Conservation (phyloP, 2,329 filamentous ascomycete genomes). For the Trichoderma polysporum region DNA sequence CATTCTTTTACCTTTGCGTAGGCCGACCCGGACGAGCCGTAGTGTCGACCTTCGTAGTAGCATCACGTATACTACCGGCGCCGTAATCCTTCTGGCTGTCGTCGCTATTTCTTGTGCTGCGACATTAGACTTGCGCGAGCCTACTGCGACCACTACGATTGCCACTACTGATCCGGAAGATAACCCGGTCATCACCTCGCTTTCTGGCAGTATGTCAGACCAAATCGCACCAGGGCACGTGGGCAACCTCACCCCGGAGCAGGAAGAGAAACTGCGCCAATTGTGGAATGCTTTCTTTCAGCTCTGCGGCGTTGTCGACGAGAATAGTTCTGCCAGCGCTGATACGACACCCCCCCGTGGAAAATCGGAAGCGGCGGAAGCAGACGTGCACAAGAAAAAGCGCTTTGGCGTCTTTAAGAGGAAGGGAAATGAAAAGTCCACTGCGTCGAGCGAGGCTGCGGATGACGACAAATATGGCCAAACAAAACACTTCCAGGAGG, state of each 20-base stretch:
- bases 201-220: constrained; percentile 5
- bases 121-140: not conserved
- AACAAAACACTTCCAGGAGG: constrained; percentile 80
- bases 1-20: not conserved
- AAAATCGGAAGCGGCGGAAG: constrained; percentile 14
- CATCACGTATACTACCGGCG: not conserved
- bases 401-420: constrained; percentile 68
- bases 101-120: not conserved
- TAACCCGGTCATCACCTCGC: not conserved
- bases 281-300: constrained; percentile 78
- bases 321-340: constrained; percentile 25
- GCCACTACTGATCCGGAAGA: not conserved
- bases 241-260: constrained; percentile 83
- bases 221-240: constrained; percentile 66
- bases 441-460: constrained; percentile 33
- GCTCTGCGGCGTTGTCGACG: constrained; percentile 63
- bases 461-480: constrained; percentile 91
- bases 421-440: constrained; percentile 50
- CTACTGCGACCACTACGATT: not conserved
- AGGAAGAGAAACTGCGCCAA: constrained; percentile 84
- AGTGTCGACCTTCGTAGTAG: constrained; percentile 2
- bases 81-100: not conserved
- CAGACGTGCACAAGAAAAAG: constrained; percentile 68
- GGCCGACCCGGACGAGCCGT: not conserved
- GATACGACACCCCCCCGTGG: constrained; percentile 21